Evolutionary conservation across 345 rosid species (phyloP).

Genomic region (Eucalyptus rudis): DNA sequence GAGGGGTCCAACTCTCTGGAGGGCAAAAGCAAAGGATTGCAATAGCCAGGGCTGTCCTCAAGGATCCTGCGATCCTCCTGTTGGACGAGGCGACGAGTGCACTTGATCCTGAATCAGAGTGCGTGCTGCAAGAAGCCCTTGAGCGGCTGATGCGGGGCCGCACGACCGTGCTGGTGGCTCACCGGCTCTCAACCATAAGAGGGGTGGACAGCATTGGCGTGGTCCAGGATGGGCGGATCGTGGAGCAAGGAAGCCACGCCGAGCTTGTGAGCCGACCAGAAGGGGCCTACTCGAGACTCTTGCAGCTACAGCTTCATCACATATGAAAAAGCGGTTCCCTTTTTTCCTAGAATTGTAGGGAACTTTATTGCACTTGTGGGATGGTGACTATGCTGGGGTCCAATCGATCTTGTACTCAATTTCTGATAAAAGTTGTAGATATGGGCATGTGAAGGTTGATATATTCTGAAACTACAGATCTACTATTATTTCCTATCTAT

Average conservation of each 20-base stretch:
- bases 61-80: constrained; percentile 79
- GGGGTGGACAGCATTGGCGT: constrained; percentile 87
- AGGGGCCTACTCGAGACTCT: constrained; percentile 80
- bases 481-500: neutral
- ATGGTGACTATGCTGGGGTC: constrained; percentile 29
- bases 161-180: constrained; percentile 89
- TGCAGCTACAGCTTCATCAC: constrained; percentile 86
- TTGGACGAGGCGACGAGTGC: constrained; percentile 99
- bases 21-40: constrained; percentile 99
- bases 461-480: neutral
- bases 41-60: constrained; percentile 90
- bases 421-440: constrained; percentile 40
- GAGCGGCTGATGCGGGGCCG: constrained; percentile 98
- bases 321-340: constrained; percentile 20
- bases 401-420: constrained; percentile 32
- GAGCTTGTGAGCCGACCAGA: constrained; percentile 74
- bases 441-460: constrained; percentile 23
- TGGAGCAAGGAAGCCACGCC: constrained; percentile 87
- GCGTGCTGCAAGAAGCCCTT: constrained; percentile 90
- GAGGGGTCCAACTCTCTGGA: constrained; percentile 95
- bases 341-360: neutral
- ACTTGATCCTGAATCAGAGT: constrained; percentile 94
- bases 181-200: constrained; percentile 86
- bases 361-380: constrained; percentile 19
- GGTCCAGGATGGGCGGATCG: constrained; percentile 85